These are phyloP conservation scores for Bertia moriformis DNA, from an alignment of 2,329 filamentous ascomycete genomes.

Conservation along the genomic window DNA sequence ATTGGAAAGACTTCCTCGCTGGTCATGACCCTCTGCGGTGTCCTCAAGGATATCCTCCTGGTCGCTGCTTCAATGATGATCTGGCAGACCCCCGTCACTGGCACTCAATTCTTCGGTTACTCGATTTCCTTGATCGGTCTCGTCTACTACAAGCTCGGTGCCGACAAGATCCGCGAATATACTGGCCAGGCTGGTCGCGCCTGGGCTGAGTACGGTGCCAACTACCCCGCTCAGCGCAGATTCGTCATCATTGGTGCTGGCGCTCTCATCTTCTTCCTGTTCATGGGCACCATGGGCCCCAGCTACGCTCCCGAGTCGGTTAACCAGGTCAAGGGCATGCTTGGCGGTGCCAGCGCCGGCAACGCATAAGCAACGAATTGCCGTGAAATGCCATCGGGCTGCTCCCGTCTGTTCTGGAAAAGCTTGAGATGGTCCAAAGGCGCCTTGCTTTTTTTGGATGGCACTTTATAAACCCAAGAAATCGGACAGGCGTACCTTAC, in stretches of 20 bases:
- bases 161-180: slow-evolving; percentile 35
- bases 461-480: too few relatives aligned
- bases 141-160: slow-evolving; percentile 55
- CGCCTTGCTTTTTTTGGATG: slow-evolving; percentile 4
- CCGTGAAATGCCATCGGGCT: too few relatives aligned
- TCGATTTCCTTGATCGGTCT: slow-evolving; percentile 23
- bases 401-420: neutral
- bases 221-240: slow-evolving; percentile 29
- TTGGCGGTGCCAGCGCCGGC: slow-evolving; percentile 16
- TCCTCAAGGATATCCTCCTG: slow-evolving; percentile 40
- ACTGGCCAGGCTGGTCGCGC: slow-evolving; percentile 26
- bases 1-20: slow-evolving; percentile 38
- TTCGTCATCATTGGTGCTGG: slow-evolving; percentile 27
- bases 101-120: slow-evolving; percentile 36
- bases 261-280: slow-evolving; percentile 24
- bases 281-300: slow-evolving; percentile 15
- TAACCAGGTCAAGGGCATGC: slow-evolving; percentile 16
- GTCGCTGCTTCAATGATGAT: slow-evolving; percentile 35
- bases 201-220: slow-evolving; percentile 34
- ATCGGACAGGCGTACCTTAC: too few relatives aligned
- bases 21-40: slow-evolving; percentile 38
- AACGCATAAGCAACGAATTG: slow-evolving; percentile 6
- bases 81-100: slow-evolving; percentile 32
- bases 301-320: slow-evolving; percentile 20
- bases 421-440: slow-evolving; percentile 1